These are phyloP conservation scores for Naganishia sp. DNA, from an alignment of 1,284 basidiomycete species.

Conservation along the genomic window DNA sequence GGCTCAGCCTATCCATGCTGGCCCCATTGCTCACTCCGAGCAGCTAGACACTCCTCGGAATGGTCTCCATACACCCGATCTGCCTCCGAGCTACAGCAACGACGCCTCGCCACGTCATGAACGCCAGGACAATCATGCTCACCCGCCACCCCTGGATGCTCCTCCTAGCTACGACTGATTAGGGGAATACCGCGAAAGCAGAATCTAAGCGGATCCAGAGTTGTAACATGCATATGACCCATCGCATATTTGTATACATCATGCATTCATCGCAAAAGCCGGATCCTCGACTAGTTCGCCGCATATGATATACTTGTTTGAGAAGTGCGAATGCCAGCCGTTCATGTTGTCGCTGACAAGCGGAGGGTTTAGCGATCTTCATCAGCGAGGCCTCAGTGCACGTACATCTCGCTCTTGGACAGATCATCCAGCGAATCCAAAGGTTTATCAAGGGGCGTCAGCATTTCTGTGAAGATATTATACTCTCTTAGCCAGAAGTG, in stretches of 20 bases:
- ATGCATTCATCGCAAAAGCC: conserved; percentile 2
- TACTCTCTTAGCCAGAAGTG: conserved; percentile 13
- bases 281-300: conserved; percentile 76
- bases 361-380: background rate
- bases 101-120: conserved; percentile 4
- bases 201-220: background rate
- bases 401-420: conserved; percentile 77
- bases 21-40: background rate
- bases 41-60: background rate
- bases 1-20: background rate
- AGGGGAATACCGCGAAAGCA: background rate
- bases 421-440: conserved; percentile 80
- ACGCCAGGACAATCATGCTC: background rate
- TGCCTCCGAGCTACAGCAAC: conserved; percentile 27
- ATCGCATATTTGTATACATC: background rate
- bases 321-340: conserved; percentile 88
- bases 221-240: background rate
- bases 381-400: conserved; percentile 32
- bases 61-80: conserved; percentile 3
- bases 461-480: conserved; percentile 67
- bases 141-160: conserved; percentile 17
- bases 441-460: conserved; percentile 81
- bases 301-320: conserved; percentile 80
- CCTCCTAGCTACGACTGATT: conserved; percentile 21
- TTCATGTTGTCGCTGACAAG: conserved; percentile 80